Evolutionary conservation across 805 yeast species (phyloP), one percentile per base, ranked within the genome.

Genomic region (Cyberlindnera nakhonratchasimensis): DNA sequence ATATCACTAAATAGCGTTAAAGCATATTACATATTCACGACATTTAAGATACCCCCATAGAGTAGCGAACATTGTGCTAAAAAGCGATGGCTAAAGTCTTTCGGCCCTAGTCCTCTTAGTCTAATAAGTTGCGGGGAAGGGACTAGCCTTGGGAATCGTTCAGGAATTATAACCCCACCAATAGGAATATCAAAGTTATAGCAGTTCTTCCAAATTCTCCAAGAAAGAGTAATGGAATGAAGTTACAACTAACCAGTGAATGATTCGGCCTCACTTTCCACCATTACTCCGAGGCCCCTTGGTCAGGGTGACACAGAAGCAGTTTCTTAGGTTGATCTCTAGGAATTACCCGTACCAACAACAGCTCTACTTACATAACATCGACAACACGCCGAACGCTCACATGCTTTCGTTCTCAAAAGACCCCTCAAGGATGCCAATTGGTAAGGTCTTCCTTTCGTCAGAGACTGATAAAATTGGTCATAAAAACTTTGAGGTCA

Each of bases 331-430:
- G 19, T 17, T 18, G 23, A 7, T 19, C 30, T n/a, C 38, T 11
- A 34, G 14, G 24, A 34, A 25, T 16, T 42, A 42, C 23, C 29
- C 31, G 9, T 29, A 40, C 12, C 48, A 51, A 24, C 25, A 40
- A 10, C 55, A 51, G 26, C 37, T 51, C 10, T 49, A 40, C 19
- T 40, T 51, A 21, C 55, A 51, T 25, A 34, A 30, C 11, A 7
- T 18, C n/a, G 22, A 26, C 13, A 28, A 14, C 33, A 13, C 16
- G 6, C 19, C 37, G 2, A 21, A 43, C 16, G 29, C 37, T 12
- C 18, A 46, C 22, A 1, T 17, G 5, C 25, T 51, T 16, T 52
- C 56, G 7, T 52, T 52, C 36, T 48, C 50, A 9, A 12, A 34
- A 11, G 38, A 50, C 18, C 51, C 54, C 5, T 11, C 37, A 2